Base-by-base conservation (phyloP, 257 asterid species). In the Capsicum baccatum region DNA sequence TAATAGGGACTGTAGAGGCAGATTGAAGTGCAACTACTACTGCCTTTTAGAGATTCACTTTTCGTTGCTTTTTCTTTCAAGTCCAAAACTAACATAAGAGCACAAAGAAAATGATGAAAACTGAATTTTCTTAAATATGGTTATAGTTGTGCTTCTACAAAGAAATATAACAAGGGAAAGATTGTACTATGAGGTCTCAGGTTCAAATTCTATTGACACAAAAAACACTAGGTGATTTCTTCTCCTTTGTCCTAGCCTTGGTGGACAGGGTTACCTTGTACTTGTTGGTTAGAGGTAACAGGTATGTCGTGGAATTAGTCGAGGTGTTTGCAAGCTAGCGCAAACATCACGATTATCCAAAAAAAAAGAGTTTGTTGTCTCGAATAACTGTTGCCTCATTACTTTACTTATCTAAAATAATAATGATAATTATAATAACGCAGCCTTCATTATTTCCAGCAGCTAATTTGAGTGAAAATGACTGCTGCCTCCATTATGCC, bases 41-140 rank as follows among this genome's bases (percentile, higher is more conserved):
- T 54, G 48, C 50, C 82, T 54, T 78, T 4, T 54, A 33, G 50
- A 54, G 50, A 78, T 54, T 78, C 63, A 14, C 9, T 26, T 78
- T 8, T 78, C 16, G 54, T 54, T 78, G 66, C 82, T 78, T 78
- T 78, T 50, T 33, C 82, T 26, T 48, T 50, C 82, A 78, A 76
- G 50, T 78, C 50, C 21, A 78, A 78, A 78, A 54, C 2, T 78
- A 54, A 50, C 81, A 50, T 13, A 19, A 37, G 50, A 26, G 33
- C 66, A 8, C 39, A 71, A 47, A 71, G 57, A 71, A 42, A 70
- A 71, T 76, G 64, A 54, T 76, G 81, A 52, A 78, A 78, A 15
- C 50, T 54, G 82, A 76, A 26, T 57, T 21, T 74, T 26, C 63
- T 26, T 4, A 52, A 15, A 13, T 52, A 52, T 52, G 44, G 26